Evolutionary conservation across 1,284 basidiomycete species (phyloP).

Genomic region (Phylloboletellus chloephorus): DNA sequence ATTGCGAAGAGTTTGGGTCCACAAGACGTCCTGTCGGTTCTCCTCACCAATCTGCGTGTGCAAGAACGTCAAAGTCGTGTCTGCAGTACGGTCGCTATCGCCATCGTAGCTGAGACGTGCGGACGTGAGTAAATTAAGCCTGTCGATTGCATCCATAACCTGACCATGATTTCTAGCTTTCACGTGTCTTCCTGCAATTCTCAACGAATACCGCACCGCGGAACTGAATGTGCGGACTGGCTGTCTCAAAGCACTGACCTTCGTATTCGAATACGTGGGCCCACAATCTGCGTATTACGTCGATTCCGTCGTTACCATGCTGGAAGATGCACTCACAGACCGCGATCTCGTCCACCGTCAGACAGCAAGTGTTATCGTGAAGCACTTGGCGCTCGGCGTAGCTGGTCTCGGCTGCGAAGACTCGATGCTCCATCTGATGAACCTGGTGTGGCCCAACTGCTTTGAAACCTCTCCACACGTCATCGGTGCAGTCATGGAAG

Average conservation of each 20-base stretch:
- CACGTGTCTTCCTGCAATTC: conserved; percentile 97
- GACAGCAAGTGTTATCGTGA: conserved; percentile 98
- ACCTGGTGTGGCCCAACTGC: conserved; percentile 98
- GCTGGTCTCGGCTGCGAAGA: conserved; percentile 98
- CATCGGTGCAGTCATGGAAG: conserved; percentile 95
- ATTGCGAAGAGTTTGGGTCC: conserved; percentile 99
- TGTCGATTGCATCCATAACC: conserved; percentile 5
- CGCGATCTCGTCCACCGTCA: conserved; percentile 98
- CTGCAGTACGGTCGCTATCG: conserved; percentile 97
- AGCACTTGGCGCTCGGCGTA: conserved; percentile 95
- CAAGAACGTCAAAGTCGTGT: conserved; percentile 99
- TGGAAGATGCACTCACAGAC: conserved; percentile 97
- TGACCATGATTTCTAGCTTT: conserved; percentile 57
- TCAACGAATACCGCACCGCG: conserved; percentile 97
- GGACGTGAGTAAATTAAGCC: conserved; percentile 61
- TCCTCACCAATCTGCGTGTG: conserved; percentile 94
- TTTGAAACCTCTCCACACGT: conserved; percentile 99
- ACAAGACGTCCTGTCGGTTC: conserved; percentile 94
- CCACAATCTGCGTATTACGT: conserved; percentile 98
- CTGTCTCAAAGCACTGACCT: conserved; percentile 96
- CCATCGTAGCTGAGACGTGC: conserved; percentile 95
- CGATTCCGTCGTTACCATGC: conserved; percentile 94
- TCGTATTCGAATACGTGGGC: conserved; percentile 99
- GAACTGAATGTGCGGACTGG: conserved; percentile 99
- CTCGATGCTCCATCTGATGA: conserved; percentile 95